Evolutionary conservation across 2,329 filamentous ascomycete species (phyloP).

Genomic region (Colletotrichum sansevieriae): DNA sequence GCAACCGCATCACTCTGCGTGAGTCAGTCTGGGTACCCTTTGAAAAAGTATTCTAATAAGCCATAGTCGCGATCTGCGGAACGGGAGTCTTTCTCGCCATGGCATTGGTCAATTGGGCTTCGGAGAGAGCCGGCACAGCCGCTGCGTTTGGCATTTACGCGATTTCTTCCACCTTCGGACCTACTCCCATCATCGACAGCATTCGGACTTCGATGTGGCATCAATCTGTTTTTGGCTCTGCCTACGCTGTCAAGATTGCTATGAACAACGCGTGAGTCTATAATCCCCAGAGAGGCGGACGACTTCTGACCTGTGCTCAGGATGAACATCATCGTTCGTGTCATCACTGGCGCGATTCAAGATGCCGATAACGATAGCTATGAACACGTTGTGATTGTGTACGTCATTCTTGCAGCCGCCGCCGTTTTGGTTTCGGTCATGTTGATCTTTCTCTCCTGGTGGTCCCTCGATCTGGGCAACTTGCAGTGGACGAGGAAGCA

Average conservation of each 20-base stretch:
- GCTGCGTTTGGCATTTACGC: constrained; percentile 72
- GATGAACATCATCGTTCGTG: constrained; percentile 71
- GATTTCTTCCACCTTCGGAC: constrained; percentile 66
- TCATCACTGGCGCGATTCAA: constrained; percentile 70
- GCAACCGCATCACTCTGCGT: constrained; percentile 63
- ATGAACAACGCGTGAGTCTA: constrained; percentile 64
- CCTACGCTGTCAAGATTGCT: constrained; percentile 71
- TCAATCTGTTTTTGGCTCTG: constrained; percentile 70
- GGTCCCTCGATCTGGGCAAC: constrained; percentile 56
- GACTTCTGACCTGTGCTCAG: constrained; percentile 44
- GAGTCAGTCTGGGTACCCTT: not conserved
- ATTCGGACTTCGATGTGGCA: constrained; percentile 72
- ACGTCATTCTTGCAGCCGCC: constrained; percentile 64
- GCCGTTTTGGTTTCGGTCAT: constrained; percentile 60
- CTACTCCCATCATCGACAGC: constrained; percentile 70
- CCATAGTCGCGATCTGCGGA: constrained; percentile 57
- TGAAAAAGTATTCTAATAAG: not conserved
- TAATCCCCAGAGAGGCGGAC: too few relatives aligned
- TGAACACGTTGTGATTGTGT: constrained; percentile 66
- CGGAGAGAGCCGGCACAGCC: constrained; percentile 63
- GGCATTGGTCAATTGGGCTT: constrained; percentile 65
- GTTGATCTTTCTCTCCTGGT: constrained; percentile 54
- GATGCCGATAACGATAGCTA: constrained; percentile 70
- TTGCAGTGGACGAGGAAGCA: constrained; percentile 71
- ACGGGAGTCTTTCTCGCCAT: constrained; percentile 61